phyloP scores from a whole-genome alignment of 2,329 filamentous ascomycete genomes.

The Plectosphaerella cucumerina region DNA sequence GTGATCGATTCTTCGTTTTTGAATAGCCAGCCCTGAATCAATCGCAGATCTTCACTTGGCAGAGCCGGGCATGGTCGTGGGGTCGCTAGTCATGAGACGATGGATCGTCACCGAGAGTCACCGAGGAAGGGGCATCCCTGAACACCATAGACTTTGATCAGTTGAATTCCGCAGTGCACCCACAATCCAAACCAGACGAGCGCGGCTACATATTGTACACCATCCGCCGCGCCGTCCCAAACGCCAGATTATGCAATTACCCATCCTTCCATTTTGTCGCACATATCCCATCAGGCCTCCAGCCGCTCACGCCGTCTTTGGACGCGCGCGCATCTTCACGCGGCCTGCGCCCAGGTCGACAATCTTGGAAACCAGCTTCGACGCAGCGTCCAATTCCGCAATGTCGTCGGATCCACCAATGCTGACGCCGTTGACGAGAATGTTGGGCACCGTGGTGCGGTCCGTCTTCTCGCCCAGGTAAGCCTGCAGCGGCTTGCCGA shows the following conservation, averaged over 20 bases:
- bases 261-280: too few relatives aligned
- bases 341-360: conserved; percentile 69
- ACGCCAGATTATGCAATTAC: too few relatives aligned
- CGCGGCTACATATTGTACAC: neutral
- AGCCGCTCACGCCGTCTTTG: too few relatives aligned
- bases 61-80: too few relatives aligned
- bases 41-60: neutral
- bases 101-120: too few relatives aligned
- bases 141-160: too few relatives aligned
- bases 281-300: too few relatives aligned
- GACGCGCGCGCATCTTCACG: conserved; percentile 31
- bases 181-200: neutral
- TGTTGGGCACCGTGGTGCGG: conserved; percentile 83
- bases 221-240: too few relatives aligned
- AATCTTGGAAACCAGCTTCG: conserved; percentile 67
- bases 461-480: conserved; percentile 70
- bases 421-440: conserved; percentile 81
- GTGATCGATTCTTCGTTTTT: neutral
- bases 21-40: neutral
- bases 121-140: too few relatives aligned
- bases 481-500: conserved; percentile 70
- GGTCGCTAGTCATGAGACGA: neutral
- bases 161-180: too few relatives aligned
- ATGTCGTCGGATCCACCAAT: conserved; percentile 91
- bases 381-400: conserved; percentile 61